Evolutionary conservation across 176 grass and related monocot species (phyloP).

Genomic region (Ensete ventricosum): DNA sequence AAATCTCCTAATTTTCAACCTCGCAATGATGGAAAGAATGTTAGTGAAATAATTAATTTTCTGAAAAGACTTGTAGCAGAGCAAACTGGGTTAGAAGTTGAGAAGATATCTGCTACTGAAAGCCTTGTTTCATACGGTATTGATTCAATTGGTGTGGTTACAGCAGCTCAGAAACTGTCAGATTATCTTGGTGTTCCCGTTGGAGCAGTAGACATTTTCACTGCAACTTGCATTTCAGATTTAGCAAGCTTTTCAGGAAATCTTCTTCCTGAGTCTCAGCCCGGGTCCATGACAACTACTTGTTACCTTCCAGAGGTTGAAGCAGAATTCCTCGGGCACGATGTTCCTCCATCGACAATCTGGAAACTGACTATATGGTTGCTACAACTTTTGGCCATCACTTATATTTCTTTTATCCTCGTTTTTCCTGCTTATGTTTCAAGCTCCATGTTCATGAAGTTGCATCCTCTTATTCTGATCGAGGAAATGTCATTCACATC

Average conservation of each 20-base stretch:
- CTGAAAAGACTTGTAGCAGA: slow-evolving; percentile 53
- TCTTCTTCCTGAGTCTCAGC: slow-evolving; percentile 31
- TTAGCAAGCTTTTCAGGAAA: slow-evolving; percentile 55
- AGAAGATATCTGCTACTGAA: slow-evolving; percentile 49
- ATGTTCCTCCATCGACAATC: slow-evolving; percentile 16
- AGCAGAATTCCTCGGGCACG: slow-evolving; percentile 11
- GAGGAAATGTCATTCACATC: slow-evolving; percentile 27
- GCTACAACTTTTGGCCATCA: slow-evolving; percentile 44
- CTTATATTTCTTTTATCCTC: slow-evolving; percentile 48
- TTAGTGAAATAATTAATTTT: slow-evolving; percentile 39
- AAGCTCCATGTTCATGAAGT: slow-evolving; percentile 29
- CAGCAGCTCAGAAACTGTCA: slow-evolving; percentile 59
- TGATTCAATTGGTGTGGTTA: slow-evolving; percentile 61
- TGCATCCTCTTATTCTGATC: slow-evolving; percentile 22
- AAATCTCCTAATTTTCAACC: slow-evolving; percentile 8
- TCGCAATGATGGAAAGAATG: slow-evolving; percentile 31
- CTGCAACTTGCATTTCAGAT: slow-evolving; percentile 52
- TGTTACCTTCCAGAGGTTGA: slow-evolving; percentile 28
- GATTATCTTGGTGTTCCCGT: slow-evolving; percentile 61
- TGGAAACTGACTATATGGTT: slow-evolving; percentile 31
- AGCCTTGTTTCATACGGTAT: slow-evolving; percentile 64
- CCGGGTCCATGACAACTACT: slow-evolving; percentile 12
- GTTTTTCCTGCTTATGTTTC: slow-evolving; percentile 51
- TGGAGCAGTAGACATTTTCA: slow-evolving; percentile 75
- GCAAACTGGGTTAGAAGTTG: slow-evolving; percentile 45